Base-by-base conservation (phyloP, 2,329 filamentous ascomycete species). In the Fusarium papillatum region DNA sequence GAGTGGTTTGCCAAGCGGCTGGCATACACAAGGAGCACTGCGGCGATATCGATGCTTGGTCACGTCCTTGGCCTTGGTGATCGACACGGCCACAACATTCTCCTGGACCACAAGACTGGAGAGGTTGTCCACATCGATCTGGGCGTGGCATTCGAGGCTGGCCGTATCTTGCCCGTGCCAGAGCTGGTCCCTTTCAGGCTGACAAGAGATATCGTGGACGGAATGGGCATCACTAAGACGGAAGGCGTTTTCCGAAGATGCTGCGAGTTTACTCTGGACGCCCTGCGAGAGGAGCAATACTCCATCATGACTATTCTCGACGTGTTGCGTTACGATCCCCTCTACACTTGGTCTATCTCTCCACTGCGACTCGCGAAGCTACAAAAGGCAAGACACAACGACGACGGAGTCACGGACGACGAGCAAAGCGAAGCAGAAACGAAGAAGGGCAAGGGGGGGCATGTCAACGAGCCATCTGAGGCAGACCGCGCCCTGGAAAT, bases 291-390 rank as follows among this genome's bases (percentile, higher is more conserved):
- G 79, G 97, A 99, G 83, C 95, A 95, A 16, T 97, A 98, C 82
- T 96, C 94, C 55, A 99, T 99, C 86, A 98, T 98, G 96, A 98
- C 97, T 0, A 95, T 99, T 65, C 91, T 99, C 24, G 97, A 99
- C 81, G 97, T 99, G 26, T 87, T 99, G 70, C 94, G 97, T n/a
- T 98, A 98, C 84, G 97, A 99, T 87, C 97, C 97, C 1, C 86
- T 99, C 72, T 98, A 98, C 83, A 97, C 93, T 72, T 99, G 97
- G 97, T 96, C 95, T 41, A 93, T 98, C 68, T 97, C 95, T 14
- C 92, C 92, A 0, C 86, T 93, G 39, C 88, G 92, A 24, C 84
- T 93, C 69, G 90, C 91, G 48, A 93, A 92, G 79, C 84, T 93
- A 67, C 92, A 93, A 80, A 90, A 91, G 78, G 91, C 89, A 11